These are phyloP conservation scores for Hyparrhenia diplandra DNA, from an alignment of 176 grass and related monocot genomes.

Conservation along the genomic window DNA sequence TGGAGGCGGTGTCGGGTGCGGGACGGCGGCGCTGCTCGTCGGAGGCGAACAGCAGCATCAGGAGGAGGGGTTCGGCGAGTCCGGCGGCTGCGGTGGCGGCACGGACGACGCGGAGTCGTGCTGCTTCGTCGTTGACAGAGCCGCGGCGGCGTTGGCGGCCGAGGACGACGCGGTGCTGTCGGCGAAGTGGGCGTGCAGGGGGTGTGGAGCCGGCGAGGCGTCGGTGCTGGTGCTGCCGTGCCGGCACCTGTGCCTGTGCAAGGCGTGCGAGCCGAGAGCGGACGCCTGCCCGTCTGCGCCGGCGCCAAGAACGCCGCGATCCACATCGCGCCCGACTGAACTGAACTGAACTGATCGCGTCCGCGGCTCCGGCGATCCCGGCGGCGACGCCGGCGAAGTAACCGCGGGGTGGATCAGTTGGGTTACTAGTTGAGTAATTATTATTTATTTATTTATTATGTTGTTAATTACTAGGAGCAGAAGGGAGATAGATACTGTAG, in stretches of 20 bases:
- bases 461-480: too few species aligned
- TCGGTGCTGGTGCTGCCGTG: slow-evolving; percentile 59
- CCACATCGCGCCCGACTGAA: slow-evolving; percentile 25
- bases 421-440: too few species aligned
- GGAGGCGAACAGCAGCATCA: too few species aligned
- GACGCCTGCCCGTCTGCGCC: slow-evolving; percentile 45
- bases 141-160: too few species aligned
- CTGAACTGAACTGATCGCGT: background rate
- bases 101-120: slow-evolving; percentile 30
- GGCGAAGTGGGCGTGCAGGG: slow-evolving; percentile 21
- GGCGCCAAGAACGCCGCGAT: slow-evolving; percentile 43
- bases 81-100: background rate
- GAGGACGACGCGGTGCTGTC: too few species aligned
- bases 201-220: slow-evolving; percentile 31
- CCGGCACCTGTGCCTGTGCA: slow-evolving; percentile 69
- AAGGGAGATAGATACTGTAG: too few species aligned
- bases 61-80: slow-evolving; percentile 62
- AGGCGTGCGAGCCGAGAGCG: slow-evolving; percentile 33
- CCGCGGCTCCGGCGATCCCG: too few species aligned
- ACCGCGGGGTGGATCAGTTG: too few species aligned
- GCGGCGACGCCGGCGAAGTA: too few species aligned
- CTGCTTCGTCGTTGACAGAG: background rate
- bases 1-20: background rate
- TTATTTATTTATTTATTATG: too few species aligned
- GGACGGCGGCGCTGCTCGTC: background rate